These are phyloP conservation scores for Tuber aestivum DNA, from an alignment of 495 filamentous ascomycete genomes.

Conservation along the genomic window DNA sequence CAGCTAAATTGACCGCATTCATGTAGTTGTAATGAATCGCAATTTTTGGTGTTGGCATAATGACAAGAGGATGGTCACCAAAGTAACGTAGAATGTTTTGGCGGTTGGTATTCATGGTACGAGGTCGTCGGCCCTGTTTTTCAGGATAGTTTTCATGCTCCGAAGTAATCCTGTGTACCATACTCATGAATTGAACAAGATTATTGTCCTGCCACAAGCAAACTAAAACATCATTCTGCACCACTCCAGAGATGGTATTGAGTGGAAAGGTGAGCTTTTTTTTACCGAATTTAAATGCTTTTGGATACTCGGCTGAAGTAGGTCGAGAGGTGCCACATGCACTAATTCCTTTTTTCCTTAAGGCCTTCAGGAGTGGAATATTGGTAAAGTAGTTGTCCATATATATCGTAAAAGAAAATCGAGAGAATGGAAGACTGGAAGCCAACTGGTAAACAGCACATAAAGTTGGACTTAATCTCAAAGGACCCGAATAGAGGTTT, in stretches of 20 bases:
- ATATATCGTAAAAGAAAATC: background rate
- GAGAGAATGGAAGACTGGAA: background rate
- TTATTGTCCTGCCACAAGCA: background rate
- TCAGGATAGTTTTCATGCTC: background rate
- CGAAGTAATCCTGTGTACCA: background rate
- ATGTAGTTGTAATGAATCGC: slow-evolving; percentile 13
- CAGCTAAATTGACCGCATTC: slow-evolving; percentile 37
- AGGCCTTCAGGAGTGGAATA: background rate
- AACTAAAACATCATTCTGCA: background rate
- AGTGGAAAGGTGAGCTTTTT: background rate
- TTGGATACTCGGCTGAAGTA: slow-evolving; percentile 6
- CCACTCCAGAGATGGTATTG: background rate
- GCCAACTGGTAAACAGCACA: slow-evolving; percentile 8
- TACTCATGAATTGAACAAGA: background rate
- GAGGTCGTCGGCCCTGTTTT: background rate
- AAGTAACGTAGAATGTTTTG: background rate
- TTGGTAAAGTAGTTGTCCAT: background rate
- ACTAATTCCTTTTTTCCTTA: background rate
- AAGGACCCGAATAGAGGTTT: background rate
- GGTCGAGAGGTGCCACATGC: slow-evolving; percentile 4
- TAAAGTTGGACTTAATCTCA: background rate
- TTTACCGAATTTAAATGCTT: background rate
- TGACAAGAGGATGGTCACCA: background rate
- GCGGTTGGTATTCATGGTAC: background rate
- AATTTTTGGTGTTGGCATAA: slow-evolving; percentile 1